A percentile compares a stretch with the other conserved stretches of the same genome.
These are phyloP conservation scores for Calonectria fujianensis DNA, from an alignment of 2,329 filamentous ascomycete genomes.

Conservation along the genomic window DNA sequence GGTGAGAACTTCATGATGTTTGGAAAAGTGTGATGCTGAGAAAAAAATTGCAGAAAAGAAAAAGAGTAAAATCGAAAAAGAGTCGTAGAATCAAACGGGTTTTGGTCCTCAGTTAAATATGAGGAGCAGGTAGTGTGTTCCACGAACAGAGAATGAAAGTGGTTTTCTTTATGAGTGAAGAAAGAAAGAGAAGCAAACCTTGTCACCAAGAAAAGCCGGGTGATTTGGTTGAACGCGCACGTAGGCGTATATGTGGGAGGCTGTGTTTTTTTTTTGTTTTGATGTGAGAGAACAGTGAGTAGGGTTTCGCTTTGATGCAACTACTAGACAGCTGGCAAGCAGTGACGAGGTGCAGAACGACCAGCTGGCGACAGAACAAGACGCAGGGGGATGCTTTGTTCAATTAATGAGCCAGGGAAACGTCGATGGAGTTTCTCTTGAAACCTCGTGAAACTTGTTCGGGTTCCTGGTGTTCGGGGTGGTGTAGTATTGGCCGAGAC, in stretches of 20 bases:
- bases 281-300: conserved; percentile 44
- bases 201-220: conserved; percentile 40
- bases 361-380: conserved; percentile 22
- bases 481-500: conserved; percentile 12
- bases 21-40: conserved; percentile 8
- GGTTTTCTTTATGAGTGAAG: conserved; percentile 44
- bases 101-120: conserved; percentile 35
- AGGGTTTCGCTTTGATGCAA: conserved; percentile 31
- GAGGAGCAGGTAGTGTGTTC: conserved; percentile 41
- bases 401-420: conserved; percentile 15
- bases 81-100: conserved; percentile 29
- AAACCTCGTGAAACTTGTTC: conserved; percentile 24
- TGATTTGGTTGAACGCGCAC: conserved; percentile 38
- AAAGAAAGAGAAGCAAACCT: conserved; percentile 45
- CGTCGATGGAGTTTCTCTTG: conserved; percentile 22
- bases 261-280: conserved; percentile 44
- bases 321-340: conserved; percentile 48
- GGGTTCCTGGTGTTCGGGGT: conserved; percentile 12
- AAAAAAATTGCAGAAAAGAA: conserved; percentile 23
- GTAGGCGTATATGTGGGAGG: conserved; percentile 20
- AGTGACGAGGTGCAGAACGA: conserved; percentile 39
- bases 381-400: conserved; percentile 24
- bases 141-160: conserved; percentile 44
- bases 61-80: neutral
- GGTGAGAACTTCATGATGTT: conserved; percentile 51